Evolutionary conservation across 495 filamentous ascomycete genomes (phyloP).

Genomic region (Penicillium daleae): DNA sequence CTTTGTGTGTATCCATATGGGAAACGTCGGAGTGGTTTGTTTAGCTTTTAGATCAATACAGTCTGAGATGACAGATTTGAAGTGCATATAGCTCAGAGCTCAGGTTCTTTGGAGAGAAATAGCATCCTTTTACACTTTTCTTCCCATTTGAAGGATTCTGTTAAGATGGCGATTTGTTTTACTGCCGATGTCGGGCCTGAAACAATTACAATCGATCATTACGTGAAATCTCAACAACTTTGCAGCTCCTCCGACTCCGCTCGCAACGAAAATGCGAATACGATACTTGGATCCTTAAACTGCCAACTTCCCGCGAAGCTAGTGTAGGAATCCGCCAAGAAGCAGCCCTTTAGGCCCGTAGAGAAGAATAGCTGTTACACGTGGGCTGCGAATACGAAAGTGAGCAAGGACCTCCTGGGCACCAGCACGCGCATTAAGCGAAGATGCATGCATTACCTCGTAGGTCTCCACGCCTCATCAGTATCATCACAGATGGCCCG

Average conservation of each 20-base stretch:
- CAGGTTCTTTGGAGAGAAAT: no score
- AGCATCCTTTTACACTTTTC: no score
- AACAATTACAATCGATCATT: no score
- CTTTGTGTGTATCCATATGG: conserved; percentile 86
- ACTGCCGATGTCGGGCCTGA: not conserved
- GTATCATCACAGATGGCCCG: not conserved
- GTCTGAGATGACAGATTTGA: no score
- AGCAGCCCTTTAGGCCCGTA: not conserved
- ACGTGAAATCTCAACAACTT: no score
- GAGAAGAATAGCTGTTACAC: not conserved
- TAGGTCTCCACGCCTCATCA: not conserved
- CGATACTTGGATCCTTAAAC: not conserved
- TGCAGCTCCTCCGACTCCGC: not conserved
- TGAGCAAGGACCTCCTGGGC: not conserved
- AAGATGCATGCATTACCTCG: not conserved
- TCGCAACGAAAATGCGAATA: not conserved
- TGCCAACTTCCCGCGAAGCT: not conserved
- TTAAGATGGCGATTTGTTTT: no score
- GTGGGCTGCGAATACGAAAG: not conserved
- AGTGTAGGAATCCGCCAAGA: not conserved
- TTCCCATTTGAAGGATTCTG: no score
- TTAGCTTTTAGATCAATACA: conserved; percentile 73
- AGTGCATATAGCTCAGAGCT: no score
- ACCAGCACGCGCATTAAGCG: not conserved
- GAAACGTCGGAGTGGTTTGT: conserved; percentile 82